Percentiles rank a stretch among this genome's conserved stretches.
These are phyloP conservation scores for Torrubiellomyces zombiae DNA, from an alignment of 2,329 filamentous ascomycete genomes.

Conservation along the genomic window DNA sequence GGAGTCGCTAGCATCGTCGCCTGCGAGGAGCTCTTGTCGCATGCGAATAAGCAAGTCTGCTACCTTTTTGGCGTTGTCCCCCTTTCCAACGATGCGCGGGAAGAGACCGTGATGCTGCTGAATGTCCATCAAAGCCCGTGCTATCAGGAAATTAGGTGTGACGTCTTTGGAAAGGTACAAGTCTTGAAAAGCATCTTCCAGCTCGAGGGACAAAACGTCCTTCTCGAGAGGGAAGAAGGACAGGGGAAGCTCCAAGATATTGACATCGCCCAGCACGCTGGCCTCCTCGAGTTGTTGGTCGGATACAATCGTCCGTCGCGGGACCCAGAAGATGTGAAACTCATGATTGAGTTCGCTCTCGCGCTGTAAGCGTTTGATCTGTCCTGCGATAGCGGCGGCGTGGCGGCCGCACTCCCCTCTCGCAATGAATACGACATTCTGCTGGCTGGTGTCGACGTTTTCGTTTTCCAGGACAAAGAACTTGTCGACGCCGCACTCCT, in stretches of 20 bases:
- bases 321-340: conserved; percentile 93
- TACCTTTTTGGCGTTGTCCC: conserved; percentile 79
- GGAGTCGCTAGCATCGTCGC: conserved; percentile 51
- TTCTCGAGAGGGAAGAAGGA: conserved; percentile 85
- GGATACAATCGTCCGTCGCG: conserved; percentile 77
- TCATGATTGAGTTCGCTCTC: conserved; percentile 86
- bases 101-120: conserved; percentile 88
- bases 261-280: conserved; percentile 84
- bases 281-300: conserved; percentile 85
- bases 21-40: conserved; percentile 74
- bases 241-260: conserved; percentile 69
- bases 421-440: conserved; percentile 87
- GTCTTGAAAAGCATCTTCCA: conserved; percentile 74
- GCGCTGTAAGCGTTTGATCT: conserved; percentile 77
- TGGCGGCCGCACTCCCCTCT: conserved; percentile 77
- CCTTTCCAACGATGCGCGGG: conserved; percentile 86
- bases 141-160: conserved; percentile 74
- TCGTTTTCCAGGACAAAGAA: conserved; percentile 93
- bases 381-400: conserved; percentile 73
- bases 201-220: conserved; percentile 78
- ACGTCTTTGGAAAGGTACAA: conserved; percentile 83
- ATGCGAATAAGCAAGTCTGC: conserved; percentile 78
- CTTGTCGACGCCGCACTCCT: conserved; percentile 96
- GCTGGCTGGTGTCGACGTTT: conserved; percentile 86
- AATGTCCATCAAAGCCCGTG: conserved; percentile 84